A percentile compares a stretch with the other conserved stretches of the same genome.
These are phyloP conservation scores for Spathaspora hagerdaliae DNA, from an alignment of 805 yeast genomes.

Conservation along the genomic window DNA sequence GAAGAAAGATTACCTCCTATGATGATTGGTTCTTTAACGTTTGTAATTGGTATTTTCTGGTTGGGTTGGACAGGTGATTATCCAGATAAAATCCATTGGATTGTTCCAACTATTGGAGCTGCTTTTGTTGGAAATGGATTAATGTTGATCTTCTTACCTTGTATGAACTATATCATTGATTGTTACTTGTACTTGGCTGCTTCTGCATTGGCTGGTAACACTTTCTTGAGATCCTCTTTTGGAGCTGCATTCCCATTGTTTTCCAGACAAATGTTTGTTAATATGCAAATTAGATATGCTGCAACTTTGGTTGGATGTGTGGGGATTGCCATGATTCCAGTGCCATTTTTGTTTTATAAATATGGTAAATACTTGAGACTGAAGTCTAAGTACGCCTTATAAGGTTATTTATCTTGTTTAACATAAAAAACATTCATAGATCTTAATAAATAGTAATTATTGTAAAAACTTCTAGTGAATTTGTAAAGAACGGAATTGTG, in stretches of 20 bases:
- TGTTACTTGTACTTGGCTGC: conserved; percentile 57
- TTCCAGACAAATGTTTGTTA: conserved; percentile 48
- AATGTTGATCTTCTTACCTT: conserved; percentile 54
- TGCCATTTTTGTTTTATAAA: conserved; percentile 50
- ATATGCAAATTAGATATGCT: conserved; percentile 53
- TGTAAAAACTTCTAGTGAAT: too few relatives aligned
- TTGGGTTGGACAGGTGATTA: conserved; percentile 85
- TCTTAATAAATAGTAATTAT: neutral
- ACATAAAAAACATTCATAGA: neutral
- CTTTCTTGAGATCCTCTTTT: conserved; percentile 54
- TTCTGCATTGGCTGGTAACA: conserved; percentile 62
- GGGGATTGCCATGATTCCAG: conserved; percentile 49
- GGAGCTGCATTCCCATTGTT: conserved; percentile 63
- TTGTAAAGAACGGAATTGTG: too few relatives aligned
- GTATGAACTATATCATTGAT: conserved; percentile 59
- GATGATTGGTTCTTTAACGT: conserved; percentile 65
- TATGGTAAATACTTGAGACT: conserved; percentile 41
- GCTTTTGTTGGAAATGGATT: conserved; percentile 42
- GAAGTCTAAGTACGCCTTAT: conserved; percentile 7
- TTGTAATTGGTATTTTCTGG: conserved; percentile 82
- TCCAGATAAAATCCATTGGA: conserved; percentile 72
- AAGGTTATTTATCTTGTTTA: neutral
- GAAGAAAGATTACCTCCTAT: conserved; percentile 79
- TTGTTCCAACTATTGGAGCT: conserved; percentile 52
- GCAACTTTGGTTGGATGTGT: conserved; percentile 50